Conservation (phyloP, 140 eudicot species). For the Anethum foeniculum region DNA sequence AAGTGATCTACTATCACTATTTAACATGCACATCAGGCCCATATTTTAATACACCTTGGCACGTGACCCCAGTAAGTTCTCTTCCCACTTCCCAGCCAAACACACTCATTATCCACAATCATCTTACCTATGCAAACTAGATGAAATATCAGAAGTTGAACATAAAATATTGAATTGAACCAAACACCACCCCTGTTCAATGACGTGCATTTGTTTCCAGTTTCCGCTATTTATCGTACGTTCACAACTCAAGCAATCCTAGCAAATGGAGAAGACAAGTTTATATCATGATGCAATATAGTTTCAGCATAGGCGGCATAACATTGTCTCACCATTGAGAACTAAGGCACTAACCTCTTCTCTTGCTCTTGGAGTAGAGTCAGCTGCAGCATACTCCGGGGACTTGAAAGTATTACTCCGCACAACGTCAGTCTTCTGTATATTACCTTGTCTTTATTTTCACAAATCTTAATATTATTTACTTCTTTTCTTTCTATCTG, state of each 20-base stretch:
- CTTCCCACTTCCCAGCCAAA: conserved; percentile 5
- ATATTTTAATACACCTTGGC: neutral
- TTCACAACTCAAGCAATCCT: conserved; percentile 3
- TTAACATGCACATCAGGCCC: neutral
- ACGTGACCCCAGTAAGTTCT: neutral
- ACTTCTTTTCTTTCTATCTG: neutral
- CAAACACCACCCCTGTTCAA: neutral
- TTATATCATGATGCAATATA: neutral
- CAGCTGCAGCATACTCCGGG: conserved; percentile 25
- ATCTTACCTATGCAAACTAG: neutral
- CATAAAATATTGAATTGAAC: neutral
- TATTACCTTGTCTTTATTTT: conserved; percentile 6
- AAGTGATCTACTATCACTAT: neutral
- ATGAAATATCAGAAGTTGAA: neutral
- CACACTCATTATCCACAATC: neutral
- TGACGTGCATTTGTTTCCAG: conserved; percentile 25
- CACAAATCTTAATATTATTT: neutral
- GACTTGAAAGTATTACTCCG: conserved; percentile 44
- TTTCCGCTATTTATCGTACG: conserved; percentile 15
- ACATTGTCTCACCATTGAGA: conserved; percentile 7
- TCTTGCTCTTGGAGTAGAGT: conserved; percentile 27
- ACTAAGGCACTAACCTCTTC: conserved; percentile 25
- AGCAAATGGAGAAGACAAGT: neutral
- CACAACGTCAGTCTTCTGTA: conserved; percentile 35
- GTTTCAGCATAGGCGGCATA: neutral